Evolutionary conservation across 2,329 filamentous ascomycete genomes (phyloP).

Genomic region (Ophidiomyces ophidiicola): DNA sequence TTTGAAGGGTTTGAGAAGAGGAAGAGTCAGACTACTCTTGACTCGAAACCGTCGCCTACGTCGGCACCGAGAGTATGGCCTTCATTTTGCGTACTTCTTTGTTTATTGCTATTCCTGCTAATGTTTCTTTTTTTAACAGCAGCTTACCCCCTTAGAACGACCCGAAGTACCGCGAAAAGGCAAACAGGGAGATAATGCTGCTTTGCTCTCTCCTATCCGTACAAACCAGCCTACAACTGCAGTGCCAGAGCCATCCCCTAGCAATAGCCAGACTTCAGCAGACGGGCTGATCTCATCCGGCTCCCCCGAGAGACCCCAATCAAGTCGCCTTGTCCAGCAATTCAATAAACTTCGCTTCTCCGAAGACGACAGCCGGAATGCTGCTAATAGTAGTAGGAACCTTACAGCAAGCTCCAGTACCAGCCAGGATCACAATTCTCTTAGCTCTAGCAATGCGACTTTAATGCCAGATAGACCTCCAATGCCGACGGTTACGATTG

Average conservation of each 20-base stretch:
- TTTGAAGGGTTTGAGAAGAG: conserved; percentile 37
- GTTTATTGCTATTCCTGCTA: not conserved
- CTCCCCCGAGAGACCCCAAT: conserved; percentile 9
- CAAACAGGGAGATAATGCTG: conserved; percentile 16
- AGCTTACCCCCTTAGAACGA: not conserved
- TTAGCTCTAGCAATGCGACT: conserved; percentile 9
- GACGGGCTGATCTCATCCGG: conserved; percentile 37
- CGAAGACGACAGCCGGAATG: not conserved
- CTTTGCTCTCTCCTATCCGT: conserved; percentile 33
- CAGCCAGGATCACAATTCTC: not conserved
- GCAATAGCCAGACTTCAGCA: conserved; percentile 40
- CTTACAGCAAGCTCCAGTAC: conserved; percentile 1
- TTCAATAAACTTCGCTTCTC: conserved; percentile 5
- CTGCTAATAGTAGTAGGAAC: not conserved
- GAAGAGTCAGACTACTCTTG: conserved; percentile 20
- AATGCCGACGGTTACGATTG: conserved; percentile 2
- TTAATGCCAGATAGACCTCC: conserved; percentile 1
- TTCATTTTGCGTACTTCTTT: not conserved
- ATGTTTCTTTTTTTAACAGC: not conserved
- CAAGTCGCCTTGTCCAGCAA: not conserved
- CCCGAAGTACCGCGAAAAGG: conserved; percentile 17
- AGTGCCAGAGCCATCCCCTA: conserved; percentile 41
- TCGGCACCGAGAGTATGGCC: conserved; percentile 10
- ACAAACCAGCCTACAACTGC: conserved; percentile 34
- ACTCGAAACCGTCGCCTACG: conserved; percentile 17